Evolutionary conservation across 768 basidiomycete species (phyloP).

Genomic region (Trichaptum fuscoviolaceum): DNA sequence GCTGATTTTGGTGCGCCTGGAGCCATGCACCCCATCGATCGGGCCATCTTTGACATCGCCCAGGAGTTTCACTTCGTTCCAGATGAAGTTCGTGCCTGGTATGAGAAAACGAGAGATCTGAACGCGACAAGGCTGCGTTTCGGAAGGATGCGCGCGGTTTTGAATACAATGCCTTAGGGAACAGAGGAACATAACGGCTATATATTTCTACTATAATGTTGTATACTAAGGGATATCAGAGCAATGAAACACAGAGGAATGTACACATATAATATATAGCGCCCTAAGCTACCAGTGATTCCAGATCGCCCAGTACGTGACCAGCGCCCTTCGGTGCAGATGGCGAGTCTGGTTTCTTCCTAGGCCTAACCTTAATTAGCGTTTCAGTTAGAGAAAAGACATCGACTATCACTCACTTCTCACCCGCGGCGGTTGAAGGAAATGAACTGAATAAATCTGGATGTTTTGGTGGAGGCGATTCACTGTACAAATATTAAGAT

Average conservation of each 20-base stretch:
- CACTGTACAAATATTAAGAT: slow-evolving; percentile 40
- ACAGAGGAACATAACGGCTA: background rate
- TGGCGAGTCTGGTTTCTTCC: slow-evolving; percentile 74
- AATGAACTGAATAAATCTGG: slow-evolving; percentile 94
- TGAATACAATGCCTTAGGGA: slow-evolving; percentile 13
- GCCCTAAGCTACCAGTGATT: slow-evolving; percentile 19
- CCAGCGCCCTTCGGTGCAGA: slow-evolving; percentile 72
- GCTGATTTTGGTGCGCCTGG: background rate
- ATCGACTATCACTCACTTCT: slow-evolving; percentile 55
- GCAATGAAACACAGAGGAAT: background rate
- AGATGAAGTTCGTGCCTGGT: slow-evolving; percentile 75
- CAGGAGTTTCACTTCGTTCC: slow-evolving; percentile 63
- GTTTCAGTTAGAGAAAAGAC: background rate
- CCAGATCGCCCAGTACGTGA: slow-evolving; percentile 61
- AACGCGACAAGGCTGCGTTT: slow-evolving; percentile 59
- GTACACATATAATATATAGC: background rate
- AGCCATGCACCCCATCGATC: slow-evolving; percentile 54
- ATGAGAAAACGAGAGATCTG: slow-evolving; percentile 70
- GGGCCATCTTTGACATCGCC: slow-evolving; percentile 61
- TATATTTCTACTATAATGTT: background rate
- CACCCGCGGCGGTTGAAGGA: slow-evolving; percentile 93
- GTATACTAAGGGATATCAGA: background rate
- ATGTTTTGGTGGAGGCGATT: slow-evolving; percentile 93
- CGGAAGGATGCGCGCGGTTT: slow-evolving; percentile 54
- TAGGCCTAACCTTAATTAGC: slow-evolving; percentile 43